A percentile compares a stretch with the other conserved stretches of the same genome.
Evolutionary conservation across 129 eudicot species (phyloP).

Genomic region (Helichrysum umbraculigerum): DNA sequence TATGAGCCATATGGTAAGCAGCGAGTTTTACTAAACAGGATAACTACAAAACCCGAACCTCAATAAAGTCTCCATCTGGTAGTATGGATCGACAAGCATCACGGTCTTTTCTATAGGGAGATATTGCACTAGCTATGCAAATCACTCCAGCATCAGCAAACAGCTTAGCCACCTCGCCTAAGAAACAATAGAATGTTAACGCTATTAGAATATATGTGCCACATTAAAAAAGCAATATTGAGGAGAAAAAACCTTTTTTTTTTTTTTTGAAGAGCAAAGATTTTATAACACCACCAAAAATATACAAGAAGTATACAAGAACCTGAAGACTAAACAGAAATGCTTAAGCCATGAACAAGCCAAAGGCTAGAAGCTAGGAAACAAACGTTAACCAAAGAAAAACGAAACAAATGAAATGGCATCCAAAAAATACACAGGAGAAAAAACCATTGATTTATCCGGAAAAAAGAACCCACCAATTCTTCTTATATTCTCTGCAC

Average conservation of each 20-base stretch:
- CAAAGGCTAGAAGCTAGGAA: too few relatives aligned
- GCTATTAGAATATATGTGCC: not conserved
- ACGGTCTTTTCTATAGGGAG: conserved; percentile 90
- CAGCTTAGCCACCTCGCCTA: conserved; percentile 96
- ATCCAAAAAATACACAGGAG: not conserved
- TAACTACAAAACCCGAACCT: conserved; percentile 43
- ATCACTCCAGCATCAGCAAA: conserved; percentile 97
- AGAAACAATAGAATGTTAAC: conserved; percentile 5
- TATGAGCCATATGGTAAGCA: not conserved
- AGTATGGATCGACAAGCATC: conserved; percentile 81
- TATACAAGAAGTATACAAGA: too few relatives aligned
- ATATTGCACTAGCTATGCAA: conserved; percentile 91
- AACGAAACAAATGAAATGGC: too few relatives aligned
- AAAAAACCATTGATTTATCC: not conserved
- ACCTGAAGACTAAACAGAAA: too few relatives aligned
- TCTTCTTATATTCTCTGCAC: conserved; percentile 90
- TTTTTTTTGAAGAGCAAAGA: not conserved
- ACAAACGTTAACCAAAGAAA: too few relatives aligned
- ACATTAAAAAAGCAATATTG: not conserved
- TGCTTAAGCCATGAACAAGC: too few relatives aligned
- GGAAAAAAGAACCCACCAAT: conserved; percentile 55
- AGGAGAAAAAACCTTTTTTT: not conserved
- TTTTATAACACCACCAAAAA: too few relatives aligned
- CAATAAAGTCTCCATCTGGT: conserved; percentile 87
- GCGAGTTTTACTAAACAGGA: not conserved